Conservation (phyloP, 1,284 basidiomycete species). For the Hemileia vastatrix region DNA sequence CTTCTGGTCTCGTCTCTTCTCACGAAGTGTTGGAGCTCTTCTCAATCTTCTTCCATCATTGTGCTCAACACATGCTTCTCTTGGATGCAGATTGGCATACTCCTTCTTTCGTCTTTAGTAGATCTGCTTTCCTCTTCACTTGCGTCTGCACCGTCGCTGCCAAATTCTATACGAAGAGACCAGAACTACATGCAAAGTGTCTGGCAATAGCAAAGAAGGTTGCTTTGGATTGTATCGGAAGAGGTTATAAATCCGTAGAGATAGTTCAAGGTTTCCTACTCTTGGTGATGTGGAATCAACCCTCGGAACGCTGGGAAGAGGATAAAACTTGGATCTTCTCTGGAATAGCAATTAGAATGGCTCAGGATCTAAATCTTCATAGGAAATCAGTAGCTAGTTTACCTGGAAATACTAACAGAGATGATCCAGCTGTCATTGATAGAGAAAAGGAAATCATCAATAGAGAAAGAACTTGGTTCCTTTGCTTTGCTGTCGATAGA, state of each 20-base stretch:
- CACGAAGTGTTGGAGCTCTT: constrained; percentile 72
- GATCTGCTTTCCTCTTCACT: constrained; percentile 85
- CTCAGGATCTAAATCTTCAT: constrained; percentile 88
- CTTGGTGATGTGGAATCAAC: constrained; percentile 45
- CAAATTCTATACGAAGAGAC: constrained; percentile 72
- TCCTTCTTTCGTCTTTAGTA: constrained; percentile 76
- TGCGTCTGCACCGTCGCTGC: constrained; percentile 89
- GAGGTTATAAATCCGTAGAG: constrained; percentile 87
- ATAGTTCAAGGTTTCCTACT: constrained; percentile 47
- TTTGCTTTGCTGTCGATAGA: constrained; percentile 81
- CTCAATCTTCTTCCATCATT: constrained; percentile 57
- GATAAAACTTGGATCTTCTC: constrained; percentile 74
- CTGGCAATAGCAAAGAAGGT: constrained; percentile 77
- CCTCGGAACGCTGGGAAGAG: constrained; percentile 62
- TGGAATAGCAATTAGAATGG: constrained; percentile 60
- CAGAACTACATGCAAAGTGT: constrained; percentile 70
- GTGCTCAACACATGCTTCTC: constrained; percentile 56
- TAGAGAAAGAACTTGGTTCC: constrained; percentile 83
- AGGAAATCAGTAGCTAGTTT: constrained; percentile 57
- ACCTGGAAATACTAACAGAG: constrained; percentile 38
- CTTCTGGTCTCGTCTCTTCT: constrained; percentile 66
- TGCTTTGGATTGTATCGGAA: constrained; percentile 69
- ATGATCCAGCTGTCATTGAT: constrained; percentile 38
- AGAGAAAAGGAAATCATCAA: constrained; percentile 66
- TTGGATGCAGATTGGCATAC: constrained; percentile 80